Evolutionary conservation across 139 green algal species (phyloP).

Genomic region (Bryopsis sp.): DNA sequence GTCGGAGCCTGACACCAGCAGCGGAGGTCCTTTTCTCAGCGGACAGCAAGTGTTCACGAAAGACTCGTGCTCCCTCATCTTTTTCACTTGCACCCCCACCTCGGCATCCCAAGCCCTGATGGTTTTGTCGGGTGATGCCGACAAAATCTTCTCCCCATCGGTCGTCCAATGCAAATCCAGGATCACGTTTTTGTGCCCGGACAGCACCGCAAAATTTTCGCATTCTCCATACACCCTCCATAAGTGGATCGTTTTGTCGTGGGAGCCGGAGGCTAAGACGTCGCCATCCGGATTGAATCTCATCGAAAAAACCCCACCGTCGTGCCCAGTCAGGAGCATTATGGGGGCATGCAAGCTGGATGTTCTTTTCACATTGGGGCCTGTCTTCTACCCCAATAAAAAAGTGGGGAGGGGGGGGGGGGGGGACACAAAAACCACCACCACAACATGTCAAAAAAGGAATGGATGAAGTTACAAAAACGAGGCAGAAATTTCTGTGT

Average conservation of each 20-base stretch:
- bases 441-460: no score
- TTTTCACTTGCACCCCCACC: slow-evolving; percentile 61
- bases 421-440: no score
- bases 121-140: slow-evolving; percentile 75
- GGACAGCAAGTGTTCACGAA: slow-evolving; percentile 87
- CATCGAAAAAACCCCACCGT: slow-evolving; percentile 64
- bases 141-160: slow-evolving; percentile 71
- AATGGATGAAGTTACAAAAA: no score
- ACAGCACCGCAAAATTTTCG: slow-evolving; percentile 84
- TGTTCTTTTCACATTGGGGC: slow-evolving; percentile 36
- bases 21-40: slow-evolving; percentile 52
- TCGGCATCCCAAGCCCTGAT: slow-evolving; percentile 60
- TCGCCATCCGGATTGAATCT: slow-evolving; percentile 77
- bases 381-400: background rate
- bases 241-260: slow-evolving; percentile 81
- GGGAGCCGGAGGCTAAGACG: slow-evolving; percentile 59
- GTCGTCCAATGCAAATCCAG: slow-evolving; percentile 85
- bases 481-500: background rate
- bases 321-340: slow-evolving; percentile 75
- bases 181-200: slow-evolving; percentile 88
- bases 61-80: slow-evolving; percentile 74
- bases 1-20: slow-evolving; percentile 80
- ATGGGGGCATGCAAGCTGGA: slow-evolving; percentile 66
- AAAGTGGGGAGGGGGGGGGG: no score
- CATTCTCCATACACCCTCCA: slow-evolving; percentile 82